A percentile compares a stretch with the other conserved stretches of the same genome.
phyloP scores from a whole-genome alignment of 2,329 filamentous ascomycete genomes.

The Cordyceps cateniannulata region DNA sequence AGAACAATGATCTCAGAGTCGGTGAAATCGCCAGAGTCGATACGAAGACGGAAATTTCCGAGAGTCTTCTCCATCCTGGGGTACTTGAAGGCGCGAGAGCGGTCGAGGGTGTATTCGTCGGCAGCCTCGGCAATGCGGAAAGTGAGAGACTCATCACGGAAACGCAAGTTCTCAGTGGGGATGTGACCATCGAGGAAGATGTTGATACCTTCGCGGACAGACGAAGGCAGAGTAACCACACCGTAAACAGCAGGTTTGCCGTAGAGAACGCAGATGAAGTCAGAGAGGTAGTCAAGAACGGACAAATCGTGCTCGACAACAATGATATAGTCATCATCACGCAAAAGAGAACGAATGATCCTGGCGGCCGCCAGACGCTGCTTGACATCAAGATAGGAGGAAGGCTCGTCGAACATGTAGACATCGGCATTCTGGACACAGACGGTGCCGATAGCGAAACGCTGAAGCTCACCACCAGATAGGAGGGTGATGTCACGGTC shows the following conservation, averaged over 20 bases:
- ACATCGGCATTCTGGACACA: conserved; percentile 95
- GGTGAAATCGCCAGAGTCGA: conserved; percentile 83
- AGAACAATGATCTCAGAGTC: conserved; percentile 99
- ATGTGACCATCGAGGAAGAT: conserved; percentile 98
- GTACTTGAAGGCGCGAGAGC: conserved; percentile 78
- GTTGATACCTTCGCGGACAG: conserved; percentile 97
- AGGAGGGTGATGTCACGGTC: conserved; percentile 86
- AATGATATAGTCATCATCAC: conserved; percentile 90
- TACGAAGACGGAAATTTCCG: conserved; percentile 75
- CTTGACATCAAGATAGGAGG: conserved; percentile 98
- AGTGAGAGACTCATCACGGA: conserved; percentile 92
- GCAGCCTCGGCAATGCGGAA: conserved; percentile 88
- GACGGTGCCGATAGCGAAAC: conserved; percentile 93
- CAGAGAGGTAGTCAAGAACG: conserved; percentile 95
- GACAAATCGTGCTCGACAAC: conserved; percentile 99
- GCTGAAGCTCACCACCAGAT: conserved; percentile 95
- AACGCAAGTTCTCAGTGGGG: conserved; percentile 95
- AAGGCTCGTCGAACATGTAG: conserved; percentile 99
- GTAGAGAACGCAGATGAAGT: conserved; percentile 97
- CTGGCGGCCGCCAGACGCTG: conserved; percentile 89
- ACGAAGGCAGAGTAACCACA: conserved; percentile 92
- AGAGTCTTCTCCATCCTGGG: conserved; percentile 90
- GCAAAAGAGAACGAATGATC: conserved; percentile 85
- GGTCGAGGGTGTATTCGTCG: conserved; percentile 83
- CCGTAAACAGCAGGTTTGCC: conserved; percentile 93